Evolutionary conservation across 306 rosid genomes (phyloP).

Genomic region (Canavalia ensiformis): DNA sequence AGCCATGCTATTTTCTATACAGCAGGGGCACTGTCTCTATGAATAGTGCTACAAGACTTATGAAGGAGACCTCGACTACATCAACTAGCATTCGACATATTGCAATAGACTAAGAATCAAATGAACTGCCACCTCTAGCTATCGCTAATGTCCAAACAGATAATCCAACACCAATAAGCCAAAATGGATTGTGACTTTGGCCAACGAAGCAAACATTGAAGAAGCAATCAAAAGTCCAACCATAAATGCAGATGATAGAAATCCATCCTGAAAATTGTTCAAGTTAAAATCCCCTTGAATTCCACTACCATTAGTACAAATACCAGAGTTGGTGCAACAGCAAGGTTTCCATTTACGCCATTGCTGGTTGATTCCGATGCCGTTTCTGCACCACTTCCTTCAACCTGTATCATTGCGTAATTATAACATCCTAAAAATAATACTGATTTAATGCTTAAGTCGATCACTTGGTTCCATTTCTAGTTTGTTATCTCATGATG

Average conservation of each 20-base stretch:
- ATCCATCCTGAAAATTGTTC: conserved; percentile 92
- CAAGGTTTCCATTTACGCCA: conserved; percentile 83
- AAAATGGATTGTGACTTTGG: conserved; percentile 89
- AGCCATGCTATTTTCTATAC: conserved; percentile 96
- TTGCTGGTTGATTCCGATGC: conserved; percentile 58
- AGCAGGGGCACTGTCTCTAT: conserved; percentile 95
- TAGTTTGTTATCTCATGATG: no score
- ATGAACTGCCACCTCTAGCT: conserved; percentile 85
- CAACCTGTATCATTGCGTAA: no score
- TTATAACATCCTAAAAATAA: no score
- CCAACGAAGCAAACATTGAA: conserved; percentile 86
- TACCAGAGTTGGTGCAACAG: conserved; percentile 72
- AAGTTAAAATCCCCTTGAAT: conserved; percentile 92
- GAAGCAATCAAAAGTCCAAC: conserved; percentile 93
- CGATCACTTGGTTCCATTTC: no score
- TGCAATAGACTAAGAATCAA: conserved; percentile 88
- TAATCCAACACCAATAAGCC: conserved; percentile 96
- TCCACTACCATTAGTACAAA: conserved; percentile 77
- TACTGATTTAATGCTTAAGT: no score
- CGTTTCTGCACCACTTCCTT: no score
- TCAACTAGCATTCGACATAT: conserved; percentile 94
- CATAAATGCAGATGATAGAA: conserved; percentile 93
- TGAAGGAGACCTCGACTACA: conserved; percentile 97
- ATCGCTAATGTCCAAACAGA: conserved; percentile 90
- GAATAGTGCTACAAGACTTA: conserved; percentile 96